Evolutionary conservation across 352 stramenopile species (phyloP).

Genomic region (Phytophthora sansomeana): DNA sequence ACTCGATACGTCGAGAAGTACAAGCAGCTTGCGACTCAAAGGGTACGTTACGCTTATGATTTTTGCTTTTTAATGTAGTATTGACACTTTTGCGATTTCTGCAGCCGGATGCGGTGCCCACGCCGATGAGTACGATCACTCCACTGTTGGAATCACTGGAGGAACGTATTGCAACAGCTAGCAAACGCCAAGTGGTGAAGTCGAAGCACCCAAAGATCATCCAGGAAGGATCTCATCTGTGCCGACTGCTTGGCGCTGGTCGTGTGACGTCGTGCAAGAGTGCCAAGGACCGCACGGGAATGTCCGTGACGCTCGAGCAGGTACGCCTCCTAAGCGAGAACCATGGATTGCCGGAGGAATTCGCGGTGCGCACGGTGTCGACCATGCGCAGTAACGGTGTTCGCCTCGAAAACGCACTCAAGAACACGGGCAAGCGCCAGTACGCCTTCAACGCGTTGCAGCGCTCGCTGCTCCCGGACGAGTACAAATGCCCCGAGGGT

Average conservation of each 20-base stretch:
- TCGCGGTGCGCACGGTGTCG: slow-evolving; percentile 67
- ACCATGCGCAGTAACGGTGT: slow-evolving; percentile 84
- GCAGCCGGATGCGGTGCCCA: slow-evolving; percentile 56
- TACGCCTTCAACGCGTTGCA: slow-evolving; percentile 83
- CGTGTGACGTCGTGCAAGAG: slow-evolving; percentile 95
- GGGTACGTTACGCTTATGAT: slow-evolving; percentile 25
- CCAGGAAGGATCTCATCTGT: slow-evolving; percentile 68
- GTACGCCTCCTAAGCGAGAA: slow-evolving; percentile 67
- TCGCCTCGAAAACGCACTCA: slow-evolving; percentile 74
- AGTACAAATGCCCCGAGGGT: slow-evolving; percentile 83
- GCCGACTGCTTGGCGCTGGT: slow-evolving; percentile 87
- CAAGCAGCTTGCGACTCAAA: slow-evolving; percentile 52
- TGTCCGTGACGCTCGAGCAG: slow-evolving; percentile 96
- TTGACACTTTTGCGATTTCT: slow-evolving; percentile 26
- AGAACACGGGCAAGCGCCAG: slow-evolving; percentile 81
- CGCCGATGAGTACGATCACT: slow-evolving; percentile 47
- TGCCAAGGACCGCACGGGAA: slow-evolving; percentile 96
- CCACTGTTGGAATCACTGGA: slow-evolving; percentile 59
- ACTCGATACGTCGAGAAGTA: slow-evolving; percentile 72
- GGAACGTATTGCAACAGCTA: slow-evolving; percentile 58
- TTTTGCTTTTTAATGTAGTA: background rate
- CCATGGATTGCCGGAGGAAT: slow-evolving; percentile 66
- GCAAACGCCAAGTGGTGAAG: slow-evolving; percentile 72
- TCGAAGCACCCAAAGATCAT: slow-evolving; percentile 85
- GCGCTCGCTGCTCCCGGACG: slow-evolving; percentile 76